phyloP scores from a whole-genome alignment of 345 rosid species.

The Citrus unshiu region DNA sequence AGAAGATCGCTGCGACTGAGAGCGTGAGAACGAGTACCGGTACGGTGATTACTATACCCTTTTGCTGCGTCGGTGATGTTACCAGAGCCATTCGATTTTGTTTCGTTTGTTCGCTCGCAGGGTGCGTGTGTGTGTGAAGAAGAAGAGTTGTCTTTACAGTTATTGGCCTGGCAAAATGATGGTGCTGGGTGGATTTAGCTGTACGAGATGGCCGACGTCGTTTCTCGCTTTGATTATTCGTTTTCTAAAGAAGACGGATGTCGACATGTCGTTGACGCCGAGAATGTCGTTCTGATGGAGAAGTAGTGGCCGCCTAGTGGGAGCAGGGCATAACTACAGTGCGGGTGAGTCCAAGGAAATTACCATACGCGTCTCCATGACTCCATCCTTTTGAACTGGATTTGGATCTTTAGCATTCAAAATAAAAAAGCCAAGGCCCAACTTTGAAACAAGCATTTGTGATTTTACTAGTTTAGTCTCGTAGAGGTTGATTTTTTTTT shows the following conservation, averaged over 20 bases:
- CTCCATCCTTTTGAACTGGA: neutral
- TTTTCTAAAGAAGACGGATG: neutral
- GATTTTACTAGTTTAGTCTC: too few relatives aligned
- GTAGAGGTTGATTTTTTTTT: too few relatives aligned
- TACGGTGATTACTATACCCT: slow-evolving; percentile 59
- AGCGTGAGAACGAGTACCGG: slow-evolving; percentile 66
- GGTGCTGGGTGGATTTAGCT: neutral
- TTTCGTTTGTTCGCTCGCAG: neutral
- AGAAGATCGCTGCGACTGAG: slow-evolving; percentile 53
- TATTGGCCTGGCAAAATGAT: neutral
- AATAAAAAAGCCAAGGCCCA: too few relatives aligned
- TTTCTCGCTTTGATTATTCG: too few relatives aligned
- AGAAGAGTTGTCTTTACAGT: neutral
- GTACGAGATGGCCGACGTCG: neutral
- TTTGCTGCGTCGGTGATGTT: slow-evolving; percentile 29
- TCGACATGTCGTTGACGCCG: neutral
- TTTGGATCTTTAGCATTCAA: neutral
- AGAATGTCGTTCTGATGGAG: neutral
- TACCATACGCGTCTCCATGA: neutral
- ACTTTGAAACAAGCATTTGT: too few relatives aligned
- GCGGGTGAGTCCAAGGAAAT: neutral
- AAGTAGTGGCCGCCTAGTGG: neutral
- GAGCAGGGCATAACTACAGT: neutral
- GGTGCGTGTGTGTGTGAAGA: neutral
- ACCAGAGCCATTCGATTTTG: slow-evolving; percentile 1